phyloP scores from a whole-genome alignment of 345 rosid species.

The Populus euphratica region DNA sequence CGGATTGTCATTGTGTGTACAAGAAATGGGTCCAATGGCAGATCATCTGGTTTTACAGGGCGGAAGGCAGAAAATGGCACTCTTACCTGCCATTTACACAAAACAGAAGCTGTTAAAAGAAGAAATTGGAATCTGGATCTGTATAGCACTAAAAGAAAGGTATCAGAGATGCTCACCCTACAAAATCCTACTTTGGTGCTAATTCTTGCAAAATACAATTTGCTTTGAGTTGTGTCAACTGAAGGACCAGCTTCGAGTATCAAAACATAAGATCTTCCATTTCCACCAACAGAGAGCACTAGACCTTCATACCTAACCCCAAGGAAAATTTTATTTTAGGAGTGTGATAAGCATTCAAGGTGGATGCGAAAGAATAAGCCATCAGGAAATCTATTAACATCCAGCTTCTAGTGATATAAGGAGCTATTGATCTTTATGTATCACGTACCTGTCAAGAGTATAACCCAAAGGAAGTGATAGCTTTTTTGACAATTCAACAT shows the following conservation, averaged over 20 bases:
- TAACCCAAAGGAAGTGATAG: conserved; percentile 73
- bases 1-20: conserved; percentile 86
- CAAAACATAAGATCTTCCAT: conserved; percentile 85
- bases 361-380: neutral
- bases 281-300: conserved; percentile 92
- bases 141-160: neutral
- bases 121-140: neutral
- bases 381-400: neutral
- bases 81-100: conserved; percentile 61
- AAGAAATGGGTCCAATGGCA: conserved; percentile 87
- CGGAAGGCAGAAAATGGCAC: conserved; percentile 92
- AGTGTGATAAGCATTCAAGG: neutral
- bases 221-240: conserved; percentile 79
- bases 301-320: conserved; percentile 78
- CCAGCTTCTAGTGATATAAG: neutral
- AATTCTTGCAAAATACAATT: conserved; percentile 81
- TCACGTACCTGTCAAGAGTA: conserved; percentile 80
- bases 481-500: conserved; percentile 78
- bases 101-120: neutral
- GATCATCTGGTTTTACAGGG: conserved; percentile 93
- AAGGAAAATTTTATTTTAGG: conserved; percentile 4
- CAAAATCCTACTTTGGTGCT: conserved; percentile 90
- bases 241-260: conserved; percentile 98
- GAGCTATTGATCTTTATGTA: neutral
- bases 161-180: conserved; percentile 48